Conservation (phyloP, 2,329 filamentous ascomycete species). For the Colletotrichum tamarilloi region DNA sequence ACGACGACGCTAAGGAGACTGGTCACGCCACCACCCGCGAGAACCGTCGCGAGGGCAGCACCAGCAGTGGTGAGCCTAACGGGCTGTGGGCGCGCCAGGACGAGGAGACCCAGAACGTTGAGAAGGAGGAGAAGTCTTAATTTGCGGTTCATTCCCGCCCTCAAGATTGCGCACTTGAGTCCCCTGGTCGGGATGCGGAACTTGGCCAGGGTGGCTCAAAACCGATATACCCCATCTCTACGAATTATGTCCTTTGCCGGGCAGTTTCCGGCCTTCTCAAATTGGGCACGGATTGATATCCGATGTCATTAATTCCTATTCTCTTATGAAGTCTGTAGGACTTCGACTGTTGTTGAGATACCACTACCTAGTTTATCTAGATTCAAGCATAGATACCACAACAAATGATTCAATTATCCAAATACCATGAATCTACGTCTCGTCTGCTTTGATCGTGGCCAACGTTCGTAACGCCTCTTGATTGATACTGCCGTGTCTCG, state of each 20-base stretch:
- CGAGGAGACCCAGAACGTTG: constrained; percentile 32
- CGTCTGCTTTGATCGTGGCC: neutral
- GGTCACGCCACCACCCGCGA: constrained; percentile 31
- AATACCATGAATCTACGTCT: neutral
- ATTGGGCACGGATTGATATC: constrained; percentile 2
- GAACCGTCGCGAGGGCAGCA: constrained; percentile 30
- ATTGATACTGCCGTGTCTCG: neutral
- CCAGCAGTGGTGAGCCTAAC: constrained; percentile 17
- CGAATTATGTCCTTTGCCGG: constrained; percentile 26
- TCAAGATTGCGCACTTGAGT: neutral
- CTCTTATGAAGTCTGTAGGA: constrained; percentile 1
- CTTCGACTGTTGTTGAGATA: constrained; percentile 26
- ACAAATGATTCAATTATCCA: constrained; percentile 18
- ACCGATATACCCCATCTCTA: constrained; percentile 17
- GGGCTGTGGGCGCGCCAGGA: constrained; percentile 32
- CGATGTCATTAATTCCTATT: constrained; percentile 20
- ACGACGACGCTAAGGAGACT: constrained; percentile 55
- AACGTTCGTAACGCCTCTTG: no score
- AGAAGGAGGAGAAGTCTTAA: constrained; percentile 28
- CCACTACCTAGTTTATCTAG: constrained; percentile 26
- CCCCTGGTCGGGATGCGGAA: neutral
- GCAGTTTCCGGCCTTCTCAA: constrained; percentile 17
- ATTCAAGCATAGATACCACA: constrained; percentile 34
- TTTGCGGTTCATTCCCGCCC: neutral
- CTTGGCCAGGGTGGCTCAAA: neutral